These are phyloP conservation scores for Prunus fruticosa DNA, from an alignment of 306 rosid species.

Conservation along the genomic window DNA sequence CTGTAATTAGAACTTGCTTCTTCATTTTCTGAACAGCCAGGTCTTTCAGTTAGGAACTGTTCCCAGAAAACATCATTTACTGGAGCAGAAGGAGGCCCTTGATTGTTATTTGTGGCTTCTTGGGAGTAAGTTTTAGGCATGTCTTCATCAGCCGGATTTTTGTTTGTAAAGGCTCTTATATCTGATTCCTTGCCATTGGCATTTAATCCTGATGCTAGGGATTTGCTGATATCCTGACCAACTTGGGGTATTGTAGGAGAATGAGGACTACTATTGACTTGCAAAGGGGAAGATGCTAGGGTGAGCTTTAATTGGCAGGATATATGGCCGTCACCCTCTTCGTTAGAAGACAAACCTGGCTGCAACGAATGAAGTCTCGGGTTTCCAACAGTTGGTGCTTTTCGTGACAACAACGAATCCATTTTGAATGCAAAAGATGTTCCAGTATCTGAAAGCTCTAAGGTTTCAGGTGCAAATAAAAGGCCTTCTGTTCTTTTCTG, in stretches of 20 bases:
- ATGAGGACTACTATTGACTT: conserved; percentile 44
- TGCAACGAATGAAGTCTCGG: conserved; percentile 56
- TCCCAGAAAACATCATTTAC: conserved; percentile 93
- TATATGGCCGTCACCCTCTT: conserved; percentile 77
- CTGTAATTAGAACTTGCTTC: conserved; percentile 83
- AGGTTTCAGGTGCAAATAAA: conserved; percentile 58
- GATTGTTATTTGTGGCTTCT: conserved; percentile 50
- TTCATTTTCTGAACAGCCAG: conserved; percentile 88
- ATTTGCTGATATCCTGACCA: conserved; percentile 50
- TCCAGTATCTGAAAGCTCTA: conserved; percentile 92
- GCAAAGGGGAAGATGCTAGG: conserved; percentile 74
- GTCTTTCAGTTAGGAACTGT: conserved; percentile 96
- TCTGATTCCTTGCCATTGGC: conserved; percentile 50
- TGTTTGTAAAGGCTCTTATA: conserved; percentile 39
- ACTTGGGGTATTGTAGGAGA: conserved; percentile 54
- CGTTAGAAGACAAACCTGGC: conserved; percentile 48
- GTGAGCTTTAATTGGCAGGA: conserved; percentile 88
- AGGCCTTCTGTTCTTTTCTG: conserved; percentile 49
- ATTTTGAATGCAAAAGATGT: conserved; percentile 73
- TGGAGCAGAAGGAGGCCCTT: conserved; percentile 50
- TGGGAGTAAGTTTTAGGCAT: conserved; percentile 31
- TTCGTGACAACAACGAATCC: conserved; percentile 60
- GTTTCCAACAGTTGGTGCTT: conserved; percentile 40
- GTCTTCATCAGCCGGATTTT: conserved; percentile 33
- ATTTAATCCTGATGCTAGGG: conserved; percentile 45